Conservation (phyloP, 176 grass and related monocot genomes). For the Juncus inflexus region DNA sequence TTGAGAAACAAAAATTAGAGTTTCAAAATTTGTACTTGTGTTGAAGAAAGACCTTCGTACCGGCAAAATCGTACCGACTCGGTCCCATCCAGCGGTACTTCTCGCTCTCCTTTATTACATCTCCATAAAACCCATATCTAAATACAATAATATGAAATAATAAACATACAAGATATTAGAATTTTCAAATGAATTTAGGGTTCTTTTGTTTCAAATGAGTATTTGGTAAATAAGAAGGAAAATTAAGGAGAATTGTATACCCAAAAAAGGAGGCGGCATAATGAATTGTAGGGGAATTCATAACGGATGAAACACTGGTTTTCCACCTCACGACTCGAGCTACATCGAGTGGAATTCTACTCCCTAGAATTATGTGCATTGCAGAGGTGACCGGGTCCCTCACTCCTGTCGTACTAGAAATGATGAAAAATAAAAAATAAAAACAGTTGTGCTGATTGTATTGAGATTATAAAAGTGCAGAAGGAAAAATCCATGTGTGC, state of each 20-base stretch:
- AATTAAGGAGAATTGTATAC: conserved; percentile 33
- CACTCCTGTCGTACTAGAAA: conserved; percentile 76
- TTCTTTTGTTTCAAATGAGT: too few species aligned
- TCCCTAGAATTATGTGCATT: conserved; percentile 84
- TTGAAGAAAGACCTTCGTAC: conserved; percentile 93
- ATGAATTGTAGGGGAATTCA: conserved; percentile 56
- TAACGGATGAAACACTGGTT: conserved; percentile 54
- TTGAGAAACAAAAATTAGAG: too few species aligned
- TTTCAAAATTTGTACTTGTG: conserved; percentile 45
- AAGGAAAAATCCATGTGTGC: too few species aligned
- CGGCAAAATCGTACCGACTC: conserved; percentile 84
- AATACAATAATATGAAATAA: conserved; percentile 3
- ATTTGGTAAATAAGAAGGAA: too few species aligned
- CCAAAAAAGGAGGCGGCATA: conserved; percentile 96
- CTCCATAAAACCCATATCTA: conserved; percentile 99
- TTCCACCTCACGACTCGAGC: conserved; percentile 97
- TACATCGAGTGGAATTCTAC: conserved; percentile 79
- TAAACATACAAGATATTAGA: background rate
- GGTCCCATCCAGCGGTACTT: conserved; percentile 94
- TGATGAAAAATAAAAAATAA: conserved; percentile 1
- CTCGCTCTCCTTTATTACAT: conserved; percentile 92
- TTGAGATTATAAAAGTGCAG: background rate
- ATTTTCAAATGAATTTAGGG: too few species aligned
- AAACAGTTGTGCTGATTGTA: conserved; percentile 2
- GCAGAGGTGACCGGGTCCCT: conserved; percentile 91